These are phyloP conservation scores for Heterobasidion parviporum DNA, from an alignment of 1,284 basidiomycete genomes.

Conservation along the genomic window DNA sequence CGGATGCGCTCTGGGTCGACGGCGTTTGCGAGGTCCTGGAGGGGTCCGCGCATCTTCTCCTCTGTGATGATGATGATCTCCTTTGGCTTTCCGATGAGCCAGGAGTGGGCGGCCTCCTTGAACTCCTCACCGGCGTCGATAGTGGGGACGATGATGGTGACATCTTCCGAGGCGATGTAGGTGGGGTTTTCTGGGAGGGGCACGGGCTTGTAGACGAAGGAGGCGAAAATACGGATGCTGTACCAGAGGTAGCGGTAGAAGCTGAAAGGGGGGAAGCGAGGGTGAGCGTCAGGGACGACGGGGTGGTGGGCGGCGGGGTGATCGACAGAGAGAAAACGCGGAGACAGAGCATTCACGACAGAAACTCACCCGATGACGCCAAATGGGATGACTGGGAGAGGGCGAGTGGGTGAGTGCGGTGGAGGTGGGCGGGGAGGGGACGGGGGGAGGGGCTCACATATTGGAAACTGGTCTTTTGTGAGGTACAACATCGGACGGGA, in stretches of 20 bases:
- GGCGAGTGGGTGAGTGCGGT: slow-evolving; percentile 3
- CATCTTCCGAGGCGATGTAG: slow-evolving; percentile 83
- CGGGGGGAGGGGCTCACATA: slow-evolving; percentile 24
- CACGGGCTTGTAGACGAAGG: slow-evolving; percentile 73
- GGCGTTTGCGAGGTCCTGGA: slow-evolving; percentile 79
- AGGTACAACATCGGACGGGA: slow-evolving; percentile 24
- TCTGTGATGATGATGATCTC: slow-evolving; percentile 93
- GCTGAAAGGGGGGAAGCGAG: slow-evolving; percentile 23
- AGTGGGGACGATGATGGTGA: slow-evolving; percentile 91
- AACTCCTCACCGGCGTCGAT: slow-evolving; percentile 94
- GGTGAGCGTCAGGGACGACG: not conserved
- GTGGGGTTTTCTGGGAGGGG: slow-evolving; percentile 84
- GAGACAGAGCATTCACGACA: not conserved
- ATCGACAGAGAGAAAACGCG: not conserved
- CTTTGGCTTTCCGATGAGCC: slow-evolving; percentile 85
- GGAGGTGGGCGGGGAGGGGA: not conserved
- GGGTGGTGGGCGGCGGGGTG: not conserved
- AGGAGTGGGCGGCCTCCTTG: slow-evolving; percentile 84
- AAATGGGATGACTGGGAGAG: slow-evolving; percentile 70
- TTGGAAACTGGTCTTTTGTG: slow-evolving; percentile 31
- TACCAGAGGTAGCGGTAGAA: slow-evolving; percentile 92
- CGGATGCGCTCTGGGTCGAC: slow-evolving; percentile 81
- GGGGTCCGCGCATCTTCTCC: slow-evolving; percentile 79
- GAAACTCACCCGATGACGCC: slow-evolving; percentile 77
- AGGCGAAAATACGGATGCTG: slow-evolving; percentile 72